Evolutionary conservation across 106 monocot genomes (phyloP), one percentile per base, ranked within the genome.

Genomic region (Vanilla planifolia): DNA sequence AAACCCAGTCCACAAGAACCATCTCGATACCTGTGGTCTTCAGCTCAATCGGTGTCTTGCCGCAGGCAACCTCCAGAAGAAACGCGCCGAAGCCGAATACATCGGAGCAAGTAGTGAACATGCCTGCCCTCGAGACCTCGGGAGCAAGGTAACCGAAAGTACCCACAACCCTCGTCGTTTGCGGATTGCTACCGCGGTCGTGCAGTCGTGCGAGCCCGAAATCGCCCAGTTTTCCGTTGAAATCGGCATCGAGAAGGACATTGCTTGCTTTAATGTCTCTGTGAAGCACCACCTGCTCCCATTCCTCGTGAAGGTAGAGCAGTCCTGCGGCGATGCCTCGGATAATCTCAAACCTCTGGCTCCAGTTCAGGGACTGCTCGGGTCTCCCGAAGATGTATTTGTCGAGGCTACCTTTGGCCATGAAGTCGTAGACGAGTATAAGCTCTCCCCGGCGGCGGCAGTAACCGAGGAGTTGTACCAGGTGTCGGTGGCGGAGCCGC

Each of bases 191-290:
- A 19, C 70, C 70, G n/a, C 42, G 61, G 25, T 70, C 70, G 23
- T 70, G 50, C 23, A 70, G 61, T 36, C 47, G 48, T 1, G 70
- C 70, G 1, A 70, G 40, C n/a, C 70, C 70, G 28, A 62, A 70
- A 33, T 70, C 70, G 6, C 70, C 62, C 4, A 69, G 43, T 41
- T 61, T 60, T 17, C 39, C 70, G 42, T 70, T 61, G 45, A 70
- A 29, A 0, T 62, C 51, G 29, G 48, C 23, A 25, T 70, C 70
- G 33, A 62, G 51, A 6, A 70, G 59, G 3, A 79, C 69, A 29
- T 79, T 79, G 64, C 68, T 64, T 22, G 79, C 73, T 27, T 79
- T 79, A 42, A 79, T 73, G 73, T 79, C 79, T 20, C 79, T 69
- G 34, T 79, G 79, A 41, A 79, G 50, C 14, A 78, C 66, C 5